These are phyloP conservation scores for Butyriboletus loyo DNA, from an alignment of 768 basidiomycete genomes.

Conservation along the genomic window DNA sequence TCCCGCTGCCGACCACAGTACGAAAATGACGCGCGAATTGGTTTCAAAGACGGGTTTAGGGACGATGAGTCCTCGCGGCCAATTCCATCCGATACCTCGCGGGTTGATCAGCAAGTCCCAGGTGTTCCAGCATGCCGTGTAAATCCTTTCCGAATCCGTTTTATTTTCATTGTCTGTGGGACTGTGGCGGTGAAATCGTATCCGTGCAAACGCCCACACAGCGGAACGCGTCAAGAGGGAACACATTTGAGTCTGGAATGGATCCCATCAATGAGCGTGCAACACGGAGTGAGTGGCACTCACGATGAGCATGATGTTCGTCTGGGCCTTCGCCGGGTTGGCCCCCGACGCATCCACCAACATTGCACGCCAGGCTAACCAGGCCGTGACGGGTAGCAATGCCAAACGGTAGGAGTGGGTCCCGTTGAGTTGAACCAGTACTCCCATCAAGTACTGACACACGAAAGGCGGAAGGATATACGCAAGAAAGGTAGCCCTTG, in stretches of 20 bases:
- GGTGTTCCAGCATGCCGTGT: conserved; percentile 22
- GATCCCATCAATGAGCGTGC: not conserved
- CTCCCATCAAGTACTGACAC: conserved; percentile 47
- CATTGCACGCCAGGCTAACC: conserved; percentile 40
- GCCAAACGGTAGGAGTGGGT: conserved; percentile 41
- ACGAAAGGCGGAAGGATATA: conserved; percentile 42
- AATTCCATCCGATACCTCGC: conserved; percentile 30
- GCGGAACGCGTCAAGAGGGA: conserved; percentile 13
- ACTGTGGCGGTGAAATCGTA: conserved; percentile 12
- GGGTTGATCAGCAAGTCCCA: conserved; percentile 25
- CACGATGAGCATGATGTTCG: conserved; percentile 17
- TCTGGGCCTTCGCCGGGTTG: conserved; percentile 2
- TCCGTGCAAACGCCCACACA: conserved; percentile 20
- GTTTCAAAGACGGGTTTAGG: conserved; percentile 6
- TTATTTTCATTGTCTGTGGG: not conserved
- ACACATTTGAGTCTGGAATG: conserved; percentile 12
- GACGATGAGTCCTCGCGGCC: conserved; percentile 19
- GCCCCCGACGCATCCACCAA: conserved; percentile 25
- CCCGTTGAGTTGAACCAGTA: conserved; percentile 49
- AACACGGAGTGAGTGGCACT: conserved; percentile 1
- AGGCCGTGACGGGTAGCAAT: conserved; percentile 46
- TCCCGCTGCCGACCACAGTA: not conserved
- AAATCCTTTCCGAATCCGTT: conserved; percentile 1
- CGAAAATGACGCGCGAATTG: conserved; percentile 12
- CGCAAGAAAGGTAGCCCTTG: conserved; percentile 24